Evolutionary conservation across 306 rosid species (phyloP).

Genomic region (Vigna reflexopilosa): DNA sequence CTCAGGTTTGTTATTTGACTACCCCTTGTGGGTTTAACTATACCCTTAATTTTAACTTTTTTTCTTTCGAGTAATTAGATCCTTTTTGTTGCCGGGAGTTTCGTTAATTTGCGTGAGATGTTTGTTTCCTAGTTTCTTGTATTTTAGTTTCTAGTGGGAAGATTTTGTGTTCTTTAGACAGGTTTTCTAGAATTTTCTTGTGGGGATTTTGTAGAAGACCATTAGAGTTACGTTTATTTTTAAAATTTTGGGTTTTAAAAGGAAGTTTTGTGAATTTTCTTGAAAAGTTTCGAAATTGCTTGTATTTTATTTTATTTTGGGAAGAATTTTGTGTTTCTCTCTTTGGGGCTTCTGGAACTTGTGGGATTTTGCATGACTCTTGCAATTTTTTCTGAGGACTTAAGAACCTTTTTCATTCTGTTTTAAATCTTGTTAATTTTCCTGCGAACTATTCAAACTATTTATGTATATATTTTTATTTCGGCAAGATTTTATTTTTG

Average conservation of each 20-base stretch:
- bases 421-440: too few species aligned
- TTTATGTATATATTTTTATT: not conserved
- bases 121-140: not conserved
- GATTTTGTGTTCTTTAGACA: not conserved
- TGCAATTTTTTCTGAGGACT: not conserved
- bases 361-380: too few species aligned
- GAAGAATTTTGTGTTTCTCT: too few species aligned
- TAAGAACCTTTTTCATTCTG: not conserved
- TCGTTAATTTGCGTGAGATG: not conserved
- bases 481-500: slow-evolving; percentile 3
- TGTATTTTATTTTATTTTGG: not conserved
- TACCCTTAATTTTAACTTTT: not conserved
- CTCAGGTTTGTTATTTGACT: slow-evolving; percentile 57
- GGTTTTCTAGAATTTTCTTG: not conserved
- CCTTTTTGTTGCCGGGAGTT: not conserved
- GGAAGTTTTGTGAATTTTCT: too few species aligned
- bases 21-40: not conserved
- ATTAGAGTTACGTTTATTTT: not conserved
- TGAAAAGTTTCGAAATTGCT: too few species aligned
- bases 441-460: not conserved
- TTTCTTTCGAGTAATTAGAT: not conserved
- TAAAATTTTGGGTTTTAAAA: not conserved
- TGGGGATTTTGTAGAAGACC: not conserved
- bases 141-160: not conserved
- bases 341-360: too few species aligned